Conservation (phyloP, 495 filamentous ascomycete species). For the Podospora bellae-mahoneyi region DNA sequence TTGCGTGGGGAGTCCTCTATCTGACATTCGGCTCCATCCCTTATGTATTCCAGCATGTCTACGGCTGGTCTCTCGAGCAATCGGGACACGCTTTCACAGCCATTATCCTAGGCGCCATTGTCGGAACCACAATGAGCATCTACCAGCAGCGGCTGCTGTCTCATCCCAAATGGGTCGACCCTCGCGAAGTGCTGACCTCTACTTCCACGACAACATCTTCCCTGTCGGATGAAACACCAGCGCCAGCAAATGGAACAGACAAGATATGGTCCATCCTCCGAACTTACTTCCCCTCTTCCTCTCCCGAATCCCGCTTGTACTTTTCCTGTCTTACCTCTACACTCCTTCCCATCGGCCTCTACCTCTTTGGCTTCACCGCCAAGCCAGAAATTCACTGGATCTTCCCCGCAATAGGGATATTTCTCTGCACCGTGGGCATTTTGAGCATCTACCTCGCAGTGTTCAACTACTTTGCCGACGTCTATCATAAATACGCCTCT, state of each 20-base stretch:
- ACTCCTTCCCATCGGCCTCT: constrained; percentile 63
- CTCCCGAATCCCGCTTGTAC: constrained; percentile 77
- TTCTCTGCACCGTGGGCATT: constrained; percentile 80
- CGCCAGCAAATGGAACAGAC: neutral
- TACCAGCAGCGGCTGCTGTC: constrained; percentile 58
- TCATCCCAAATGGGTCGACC: constrained; percentile 38
- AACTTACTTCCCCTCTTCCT: constrained; percentile 43
- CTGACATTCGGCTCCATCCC: constrained; percentile 77
- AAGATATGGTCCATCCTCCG: constrained; percentile 39
- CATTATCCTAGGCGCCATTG: constrained; percentile 62
- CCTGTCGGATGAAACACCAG: neutral
- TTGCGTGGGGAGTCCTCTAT: constrained; percentile 88
- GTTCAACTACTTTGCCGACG: constrained; percentile 94
- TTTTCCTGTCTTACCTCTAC: constrained; percentile 72
- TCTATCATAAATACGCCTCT: constrained; percentile 78
- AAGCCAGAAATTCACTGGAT: constrained; percentile 71
- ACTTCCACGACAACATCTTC: neutral
- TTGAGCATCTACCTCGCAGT: constrained; percentile 84
- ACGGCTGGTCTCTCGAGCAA: constrained; percentile 66
- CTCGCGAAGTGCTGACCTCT: neutral
- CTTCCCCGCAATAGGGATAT: constrained; percentile 66
- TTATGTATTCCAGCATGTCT: constrained; percentile 66
- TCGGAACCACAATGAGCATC: constrained; percentile 72
- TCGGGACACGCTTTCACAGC: constrained; percentile 69
- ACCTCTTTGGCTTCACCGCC: constrained; percentile 73